Evolutionary conservation across 495 filamentous ascomycete genomes (phyloP).

Genomic region (Neurospora discreta): DNA sequence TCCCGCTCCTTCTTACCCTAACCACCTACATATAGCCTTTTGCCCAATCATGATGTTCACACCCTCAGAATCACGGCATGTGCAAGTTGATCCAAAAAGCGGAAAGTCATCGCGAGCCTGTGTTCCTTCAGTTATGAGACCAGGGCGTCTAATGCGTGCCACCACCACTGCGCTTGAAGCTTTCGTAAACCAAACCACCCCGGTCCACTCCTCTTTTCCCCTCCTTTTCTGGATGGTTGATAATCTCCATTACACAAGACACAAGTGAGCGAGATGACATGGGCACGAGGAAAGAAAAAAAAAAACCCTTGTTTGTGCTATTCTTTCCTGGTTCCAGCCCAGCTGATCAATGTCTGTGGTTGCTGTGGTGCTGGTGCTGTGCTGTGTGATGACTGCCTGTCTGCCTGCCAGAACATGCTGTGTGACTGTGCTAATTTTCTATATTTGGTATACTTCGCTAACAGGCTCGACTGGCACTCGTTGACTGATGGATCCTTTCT

Average conservation of each 20-base stretch:
- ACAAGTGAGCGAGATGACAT: background rate
- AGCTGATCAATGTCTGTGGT: background rate
- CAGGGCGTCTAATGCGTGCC: background rate
- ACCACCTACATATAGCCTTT: background rate
- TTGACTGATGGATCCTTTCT: background rate
- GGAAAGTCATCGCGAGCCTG: background rate
- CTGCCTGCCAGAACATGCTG: background rate
- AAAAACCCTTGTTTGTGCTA: background rate
- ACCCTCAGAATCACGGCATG: background rate
- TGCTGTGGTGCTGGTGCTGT: background rate
- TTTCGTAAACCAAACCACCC: background rate
- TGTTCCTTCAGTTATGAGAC: background rate
- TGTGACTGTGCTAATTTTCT: background rate
- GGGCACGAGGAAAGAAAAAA: background rate
- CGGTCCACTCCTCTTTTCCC: background rate
- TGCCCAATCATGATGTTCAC: background rate
- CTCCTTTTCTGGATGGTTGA: background rate
- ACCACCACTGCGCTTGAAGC: background rate
- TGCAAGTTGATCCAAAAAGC: background rate
- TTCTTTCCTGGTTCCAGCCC: background rate
- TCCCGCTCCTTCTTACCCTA: background rate
- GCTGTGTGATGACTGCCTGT: background rate
- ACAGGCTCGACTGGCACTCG: background rate
- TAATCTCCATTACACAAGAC: background rate
- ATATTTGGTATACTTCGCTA: background rate